Conservation (phyloP, 2,329 filamentous ascomycete genomes). For the Microdochium bolleyi region DNA sequence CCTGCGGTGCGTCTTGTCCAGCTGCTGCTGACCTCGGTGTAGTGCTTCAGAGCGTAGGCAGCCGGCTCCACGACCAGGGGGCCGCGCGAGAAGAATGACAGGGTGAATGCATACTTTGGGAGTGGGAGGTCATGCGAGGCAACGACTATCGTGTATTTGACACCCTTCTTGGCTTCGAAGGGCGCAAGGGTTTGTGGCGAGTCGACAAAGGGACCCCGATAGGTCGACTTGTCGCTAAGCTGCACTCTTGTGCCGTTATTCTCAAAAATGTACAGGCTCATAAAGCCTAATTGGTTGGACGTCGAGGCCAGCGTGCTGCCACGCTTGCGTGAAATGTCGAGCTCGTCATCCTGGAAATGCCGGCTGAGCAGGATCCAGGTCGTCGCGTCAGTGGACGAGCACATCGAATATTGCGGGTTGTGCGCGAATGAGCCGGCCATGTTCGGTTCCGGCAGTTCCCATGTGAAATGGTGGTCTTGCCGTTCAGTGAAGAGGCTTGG, state of each 20-base stretch:
- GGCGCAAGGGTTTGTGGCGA: constrained; percentile 85
- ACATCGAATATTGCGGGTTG: constrained; percentile 66
- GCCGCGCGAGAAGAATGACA: constrained; percentile 70
- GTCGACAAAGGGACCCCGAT: constrained; percentile 82
- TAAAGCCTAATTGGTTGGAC: constrained; percentile 63
- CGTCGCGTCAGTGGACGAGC: constrained; percentile 46
- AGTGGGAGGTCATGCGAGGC: constrained; percentile 73
- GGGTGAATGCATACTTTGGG: constrained; percentile 72
- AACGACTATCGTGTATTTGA: constrained; percentile 53
- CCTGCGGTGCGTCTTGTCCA: constrained; percentile 81
- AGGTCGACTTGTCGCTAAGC: constrained; percentile 61
- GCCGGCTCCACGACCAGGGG: constrained; percentile 56
- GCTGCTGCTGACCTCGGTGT: constrained; percentile 49
- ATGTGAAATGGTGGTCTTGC: constrained; percentile 85
- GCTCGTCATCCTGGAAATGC: constrained; percentile 69
- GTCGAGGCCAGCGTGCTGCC: constrained; percentile 28
- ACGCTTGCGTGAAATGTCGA: constrained; percentile 42
- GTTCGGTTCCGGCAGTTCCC: constrained; percentile 50
- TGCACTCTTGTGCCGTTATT: constrained; percentile 64
- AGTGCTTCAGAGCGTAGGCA: constrained; percentile 47
- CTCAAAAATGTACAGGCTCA: constrained; percentile 77
- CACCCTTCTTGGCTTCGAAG: constrained; percentile 44
- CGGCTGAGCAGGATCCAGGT: constrained; percentile 83
- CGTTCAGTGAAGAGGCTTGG: constrained; percentile 72
- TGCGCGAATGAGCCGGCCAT: constrained; percentile 49